Conservation (phyloP, 306 rosid species). For the Hippophae rhamnoides region DNA sequence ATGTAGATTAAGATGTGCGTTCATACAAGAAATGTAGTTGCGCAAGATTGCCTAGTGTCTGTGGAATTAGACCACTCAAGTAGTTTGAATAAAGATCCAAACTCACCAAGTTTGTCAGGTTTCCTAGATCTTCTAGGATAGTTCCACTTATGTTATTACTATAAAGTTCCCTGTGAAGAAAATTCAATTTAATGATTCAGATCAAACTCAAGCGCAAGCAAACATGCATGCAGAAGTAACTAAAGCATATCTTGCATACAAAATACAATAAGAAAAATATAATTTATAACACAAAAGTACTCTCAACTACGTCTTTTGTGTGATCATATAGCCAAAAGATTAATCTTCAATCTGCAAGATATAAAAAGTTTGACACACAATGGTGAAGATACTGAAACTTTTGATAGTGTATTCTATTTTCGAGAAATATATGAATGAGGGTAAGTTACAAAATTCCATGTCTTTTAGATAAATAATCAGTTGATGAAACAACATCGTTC, state of each 20-base stretch:
- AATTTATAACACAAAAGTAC: not conserved
- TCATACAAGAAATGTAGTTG: conserved; percentile 77
- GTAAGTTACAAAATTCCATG: not conserved
- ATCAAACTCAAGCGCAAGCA: not conserved
- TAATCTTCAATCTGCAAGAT: not conserved
- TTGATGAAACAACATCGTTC: too few relatives aligned
- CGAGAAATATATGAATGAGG: not conserved
- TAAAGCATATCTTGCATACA: not conserved
- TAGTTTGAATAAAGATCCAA: conserved; percentile 82
- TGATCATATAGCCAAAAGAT: not conserved
- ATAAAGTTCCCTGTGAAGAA: conserved; percentile 67
- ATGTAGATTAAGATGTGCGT: conserved; percentile 32
- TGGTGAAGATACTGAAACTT: not conserved
- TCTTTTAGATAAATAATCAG: too few relatives aligned
- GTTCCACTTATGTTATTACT: conserved; percentile 58
- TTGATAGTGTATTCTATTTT: not conserved
- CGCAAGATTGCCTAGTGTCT: conserved; percentile 41
- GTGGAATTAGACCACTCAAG: conserved; percentile 45
- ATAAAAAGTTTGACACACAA: not conserved
- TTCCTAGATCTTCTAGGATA: too few relatives aligned
- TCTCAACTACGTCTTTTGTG: not conserved
- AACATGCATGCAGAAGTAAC: not conserved
- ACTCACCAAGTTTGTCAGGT: conserved; percentile 72
- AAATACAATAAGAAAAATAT: not conserved
- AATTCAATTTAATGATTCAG: not conserved